Evolutionary conservation across 768 basidiomycete species (phyloP).

Genomic region (Xerocomus brunneocitrinus): DNA sequence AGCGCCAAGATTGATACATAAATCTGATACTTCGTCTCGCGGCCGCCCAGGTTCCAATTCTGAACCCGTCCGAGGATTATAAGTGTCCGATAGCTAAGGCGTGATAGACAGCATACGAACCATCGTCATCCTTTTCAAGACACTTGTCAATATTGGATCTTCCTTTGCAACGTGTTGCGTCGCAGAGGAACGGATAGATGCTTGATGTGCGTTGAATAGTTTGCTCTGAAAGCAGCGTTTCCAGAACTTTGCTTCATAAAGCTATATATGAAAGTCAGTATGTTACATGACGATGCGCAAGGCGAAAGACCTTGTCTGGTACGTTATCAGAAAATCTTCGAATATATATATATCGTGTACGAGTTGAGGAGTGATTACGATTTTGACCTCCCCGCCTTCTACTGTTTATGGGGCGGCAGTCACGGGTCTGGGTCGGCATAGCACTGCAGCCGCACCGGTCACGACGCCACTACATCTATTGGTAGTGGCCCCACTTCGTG

Average conservation of each 20-base stretch:
- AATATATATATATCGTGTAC: slow-evolving; percentile 81
- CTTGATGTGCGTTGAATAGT: slow-evolving; percentile 91
- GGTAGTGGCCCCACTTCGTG: no score
- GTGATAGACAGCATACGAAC: slow-evolving; percentile 38
- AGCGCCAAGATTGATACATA: slow-evolving; percentile 82
- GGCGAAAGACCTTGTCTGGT: slow-evolving; percentile 60
- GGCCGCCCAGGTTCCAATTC: slow-evolving; percentile 74
- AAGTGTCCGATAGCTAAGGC: background rate
- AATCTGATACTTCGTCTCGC: slow-evolving; percentile 61
- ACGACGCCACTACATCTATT: slow-evolving; percentile 9
- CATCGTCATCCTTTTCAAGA: slow-evolving; percentile 93
- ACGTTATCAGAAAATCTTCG: slow-evolving; percentile 96
- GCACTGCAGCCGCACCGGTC: slow-evolving; percentile 16
- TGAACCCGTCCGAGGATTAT: slow-evolving; percentile 25
- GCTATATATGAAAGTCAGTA: slow-evolving; percentile 40
- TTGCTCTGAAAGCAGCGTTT: slow-evolving; percentile 94
- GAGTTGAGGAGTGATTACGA: slow-evolving; percentile 85
- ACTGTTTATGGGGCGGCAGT: slow-evolving; percentile 58
- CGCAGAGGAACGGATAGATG: slow-evolving; percentile 84
- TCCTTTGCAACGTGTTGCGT: slow-evolving; percentile 81
- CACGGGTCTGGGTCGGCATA: slow-evolving; percentile 17
- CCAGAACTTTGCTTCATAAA: slow-evolving; percentile 93
- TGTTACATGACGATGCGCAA: background rate
- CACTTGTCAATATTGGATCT: slow-evolving; percentile 92
- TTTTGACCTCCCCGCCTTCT: slow-evolving; percentile 82